Percentiles rank a stretch among this genome's conserved stretches.
Evolutionary conservation across 2,329 filamentous ascomycete genomes (phyloP).

Genomic region (Aspergillus cejpii): DNA sequence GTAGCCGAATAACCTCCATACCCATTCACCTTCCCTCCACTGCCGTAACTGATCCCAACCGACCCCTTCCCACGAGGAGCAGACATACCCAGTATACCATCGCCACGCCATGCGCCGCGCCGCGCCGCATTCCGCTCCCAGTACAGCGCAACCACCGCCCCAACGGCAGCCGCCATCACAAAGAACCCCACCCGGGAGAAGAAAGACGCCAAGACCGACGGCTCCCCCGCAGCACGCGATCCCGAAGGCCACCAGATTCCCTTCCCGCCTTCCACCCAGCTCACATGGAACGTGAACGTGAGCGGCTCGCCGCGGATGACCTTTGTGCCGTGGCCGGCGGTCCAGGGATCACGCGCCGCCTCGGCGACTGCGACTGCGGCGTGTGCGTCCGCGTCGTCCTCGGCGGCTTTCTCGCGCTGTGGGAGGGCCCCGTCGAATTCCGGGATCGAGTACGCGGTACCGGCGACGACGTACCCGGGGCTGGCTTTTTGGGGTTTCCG

Average conservation of each 20-base stretch:
- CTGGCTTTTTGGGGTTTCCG: slow-evolving; percentile 44
- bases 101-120: slow-evolving; percentile 36
- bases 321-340: slow-evolving; percentile 49
- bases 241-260: slow-evolving; percentile 31
- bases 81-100: slow-evolving; percentile 44
- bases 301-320: slow-evolving; percentile 84
- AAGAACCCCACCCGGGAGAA: slow-evolving; percentile 34
- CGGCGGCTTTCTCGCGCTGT: slow-evolving; percentile 10
- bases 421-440: slow-evolving; percentile 51
- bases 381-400: slow-evolving; percentile 18
- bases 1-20: slow-evolving; percentile 51
- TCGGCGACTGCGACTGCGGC: slow-evolving; percentile 42
- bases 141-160: slow-evolving; percentile 32
- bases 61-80: slow-evolving; percentile 41
- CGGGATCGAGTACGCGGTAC: slow-evolving; percentile 76
- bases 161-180: slow-evolving; percentile 31
- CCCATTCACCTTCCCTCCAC: slow-evolving; percentile 48
- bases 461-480: slow-evolving; percentile 78
- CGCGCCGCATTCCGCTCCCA: slow-evolving; percentile 31
- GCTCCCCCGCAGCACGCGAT: slow-evolving; percentile 5
- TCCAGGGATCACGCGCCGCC: slow-evolving; percentile 43
- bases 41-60: slow-evolving; percentile 49
- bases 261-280: slow-evolving; percentile 56
- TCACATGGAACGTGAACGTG: slow-evolving; percentile 68
- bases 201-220: slow-evolving; percentile 12